A percentile compares a stretch with the other conserved stretches of the same genome.
Evolutionary conservation across 257 asterid species (phyloP).

Genomic region (Fraxinus excelsior): DNA sequence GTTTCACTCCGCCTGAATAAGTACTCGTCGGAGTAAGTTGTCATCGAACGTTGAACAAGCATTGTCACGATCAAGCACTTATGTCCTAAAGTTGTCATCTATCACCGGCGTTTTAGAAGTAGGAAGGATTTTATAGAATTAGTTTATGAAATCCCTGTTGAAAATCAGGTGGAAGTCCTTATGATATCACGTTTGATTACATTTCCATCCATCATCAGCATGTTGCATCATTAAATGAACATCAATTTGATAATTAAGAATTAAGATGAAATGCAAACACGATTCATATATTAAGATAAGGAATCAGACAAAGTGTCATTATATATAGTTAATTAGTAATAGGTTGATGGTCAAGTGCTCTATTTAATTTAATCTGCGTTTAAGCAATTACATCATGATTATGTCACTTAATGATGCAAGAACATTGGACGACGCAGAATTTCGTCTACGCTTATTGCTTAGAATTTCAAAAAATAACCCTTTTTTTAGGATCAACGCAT

Average conservation of each 20-base stretch:
- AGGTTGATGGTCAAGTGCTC: too few relatives aligned
- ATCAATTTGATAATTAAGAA: background rate
- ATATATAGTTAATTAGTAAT: too few relatives aligned
- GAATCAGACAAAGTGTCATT: too few relatives aligned
- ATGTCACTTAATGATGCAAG: background rate
- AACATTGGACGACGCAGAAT: too few relatives aligned
- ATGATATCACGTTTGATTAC: background rate
- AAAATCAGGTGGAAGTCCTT: background rate
- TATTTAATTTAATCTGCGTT: too few relatives aligned
- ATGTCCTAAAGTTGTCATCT: background rate
- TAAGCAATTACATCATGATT: too few relatives aligned
- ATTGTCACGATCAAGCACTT: too few relatives aligned
- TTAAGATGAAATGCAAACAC: background rate
- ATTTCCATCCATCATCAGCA: background rate
- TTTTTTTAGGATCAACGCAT: too few relatives aligned
- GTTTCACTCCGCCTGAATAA: background rate
- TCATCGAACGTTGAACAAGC: background rate
- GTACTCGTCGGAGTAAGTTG: background rate
- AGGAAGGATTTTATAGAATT: background rate
- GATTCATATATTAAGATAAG: too few relatives aligned
- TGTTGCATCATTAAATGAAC: background rate
- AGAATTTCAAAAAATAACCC: too few relatives aligned
- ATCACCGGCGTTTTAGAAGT: too few relatives aligned
- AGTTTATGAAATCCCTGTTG: background rate
- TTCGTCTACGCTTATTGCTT: too few relatives aligned